Conservation (phyloP, 768 basidiomycete species). For the Panellus pusillus region DNA sequence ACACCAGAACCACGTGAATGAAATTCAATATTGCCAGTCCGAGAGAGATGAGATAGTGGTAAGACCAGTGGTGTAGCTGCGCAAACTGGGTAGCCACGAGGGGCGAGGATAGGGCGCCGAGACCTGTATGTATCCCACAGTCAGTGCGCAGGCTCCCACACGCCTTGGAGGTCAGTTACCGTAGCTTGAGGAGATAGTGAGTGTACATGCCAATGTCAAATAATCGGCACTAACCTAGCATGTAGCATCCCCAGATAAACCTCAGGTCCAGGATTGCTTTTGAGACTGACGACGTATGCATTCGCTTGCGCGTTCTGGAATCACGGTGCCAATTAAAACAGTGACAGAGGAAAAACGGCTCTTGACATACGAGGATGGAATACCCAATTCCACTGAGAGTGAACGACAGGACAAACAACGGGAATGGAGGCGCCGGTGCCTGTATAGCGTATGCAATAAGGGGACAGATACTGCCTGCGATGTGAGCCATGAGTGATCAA, state of each 20-base stretch:
- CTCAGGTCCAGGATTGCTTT: constrained; percentile 40
- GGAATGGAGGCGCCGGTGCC: constrained; percentile 51
- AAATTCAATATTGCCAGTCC: constrained; percentile 48
- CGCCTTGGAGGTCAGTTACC: constrained; percentile 28
- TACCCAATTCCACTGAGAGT: constrained; percentile 51
- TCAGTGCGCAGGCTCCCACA: no score
- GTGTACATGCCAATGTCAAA: not conserved
- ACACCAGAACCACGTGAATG: constrained; percentile 24
- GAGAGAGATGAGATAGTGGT: constrained; percentile 60
- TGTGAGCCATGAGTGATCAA: not conserved
- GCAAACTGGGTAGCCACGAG: constrained; percentile 68
- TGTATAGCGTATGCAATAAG: constrained; percentile 44
- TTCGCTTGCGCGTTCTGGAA: constrained; percentile 54
- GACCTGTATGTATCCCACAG: constrained; percentile 17
- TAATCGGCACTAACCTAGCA: constrained; percentile 22
- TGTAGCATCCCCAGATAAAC: constrained; percentile 55
- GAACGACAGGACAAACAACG: constrained; percentile 46
- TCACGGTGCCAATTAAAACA: not conserved
- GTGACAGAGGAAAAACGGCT: not conserved
- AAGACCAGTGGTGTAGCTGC: constrained; percentile 51
- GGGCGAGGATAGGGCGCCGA: constrained; percentile 57
- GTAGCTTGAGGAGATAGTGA: constrained; percentile 31
- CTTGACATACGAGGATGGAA: constrained; percentile 41
- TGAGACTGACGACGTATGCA: constrained; percentile 50
- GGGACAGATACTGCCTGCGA: constrained; percentile 44